Evolutionary conservation across 208 protist species (phyloP).

Genomic region (Leishmania gerbilli): DNA sequence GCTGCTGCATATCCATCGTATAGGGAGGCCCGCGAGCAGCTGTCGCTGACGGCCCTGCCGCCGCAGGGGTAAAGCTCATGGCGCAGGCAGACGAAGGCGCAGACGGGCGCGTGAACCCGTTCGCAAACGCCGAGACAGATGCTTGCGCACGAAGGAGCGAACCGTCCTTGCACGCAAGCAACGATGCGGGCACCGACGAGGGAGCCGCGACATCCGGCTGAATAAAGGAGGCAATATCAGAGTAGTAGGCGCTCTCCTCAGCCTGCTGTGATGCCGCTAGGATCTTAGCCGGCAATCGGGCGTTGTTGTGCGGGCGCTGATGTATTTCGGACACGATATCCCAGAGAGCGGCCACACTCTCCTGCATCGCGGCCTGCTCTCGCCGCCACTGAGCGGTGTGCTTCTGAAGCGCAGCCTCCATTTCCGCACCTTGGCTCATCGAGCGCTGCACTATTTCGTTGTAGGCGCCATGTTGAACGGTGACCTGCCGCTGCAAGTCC

Average conservation of each 20-base stretch:
- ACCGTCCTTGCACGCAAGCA: background rate
- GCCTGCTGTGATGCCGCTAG: background rate
- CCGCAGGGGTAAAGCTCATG: too few species aligned
- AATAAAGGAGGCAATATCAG: conserved; percentile 32
- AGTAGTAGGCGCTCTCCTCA: conserved; percentile 34
- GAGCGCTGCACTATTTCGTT: conserved; percentile 9
- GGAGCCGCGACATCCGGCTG: background rate
- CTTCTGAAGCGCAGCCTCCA: conserved; percentile 13
- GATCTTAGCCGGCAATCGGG: background rate
- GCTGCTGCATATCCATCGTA: conserved; percentile 11
- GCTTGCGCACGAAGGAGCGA: background rate
- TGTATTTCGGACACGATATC: conserved; percentile 13
- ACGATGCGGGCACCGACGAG: background rate
- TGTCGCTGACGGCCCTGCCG: background rate
- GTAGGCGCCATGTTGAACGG: conserved; percentile 20
- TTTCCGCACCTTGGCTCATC: conserved; percentile 3
- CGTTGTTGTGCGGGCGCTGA: background rate
- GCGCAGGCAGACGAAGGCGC: background rate
- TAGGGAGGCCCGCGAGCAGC: background rate
- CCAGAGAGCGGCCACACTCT: conserved; percentile 18
- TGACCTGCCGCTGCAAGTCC: conserved; percentile 19
- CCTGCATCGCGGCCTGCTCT: conserved; percentile 8
- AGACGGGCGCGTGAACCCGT: background rate
- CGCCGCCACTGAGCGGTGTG: conserved; percentile 13
- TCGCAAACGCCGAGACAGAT: background rate